Conservation (phyloP, 495 filamentous ascomycete genomes). For the Astrothelium macrocarpum region DNA sequence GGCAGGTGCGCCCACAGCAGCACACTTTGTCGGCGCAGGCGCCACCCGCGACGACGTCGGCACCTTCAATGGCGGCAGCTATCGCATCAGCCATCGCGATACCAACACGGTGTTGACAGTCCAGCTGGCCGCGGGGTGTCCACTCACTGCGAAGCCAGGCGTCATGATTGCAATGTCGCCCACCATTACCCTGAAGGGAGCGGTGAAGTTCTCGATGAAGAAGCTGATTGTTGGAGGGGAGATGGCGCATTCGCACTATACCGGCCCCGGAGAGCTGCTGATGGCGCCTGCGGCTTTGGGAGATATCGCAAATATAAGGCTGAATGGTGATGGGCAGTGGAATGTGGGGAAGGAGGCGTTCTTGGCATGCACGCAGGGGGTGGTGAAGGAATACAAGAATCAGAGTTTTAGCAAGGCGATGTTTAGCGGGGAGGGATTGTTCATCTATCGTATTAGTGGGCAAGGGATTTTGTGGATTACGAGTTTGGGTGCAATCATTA, state of each 20-base stretch:
- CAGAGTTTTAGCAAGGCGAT: slow-evolving; percentile 86
- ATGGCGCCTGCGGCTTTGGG: slow-evolving; percentile 72
- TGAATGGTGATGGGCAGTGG: slow-evolving; percentile 64
- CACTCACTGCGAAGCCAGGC: slow-evolving; percentile 70
- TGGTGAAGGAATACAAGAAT: slow-evolving; percentile 73
- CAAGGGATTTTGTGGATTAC: slow-evolving; percentile 76
- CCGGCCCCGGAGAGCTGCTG: slow-evolving; percentile 83
- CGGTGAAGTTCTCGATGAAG: slow-evolving; percentile 70
- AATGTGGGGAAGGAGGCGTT: slow-evolving; percentile 43
- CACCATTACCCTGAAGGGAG: slow-evolving; percentile 70
- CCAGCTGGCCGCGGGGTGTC: slow-evolving; percentile 82
- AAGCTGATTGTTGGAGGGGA: slow-evolving; percentile 77
- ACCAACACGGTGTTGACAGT: slow-evolving; percentile 82
- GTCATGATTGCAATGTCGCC: slow-evolving; percentile 94
- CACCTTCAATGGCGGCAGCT: slow-evolving; percentile 92
- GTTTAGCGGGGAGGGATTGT: slow-evolving; percentile 88
- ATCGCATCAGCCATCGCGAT: slow-evolving; percentile 86
- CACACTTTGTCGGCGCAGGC: slow-evolving; percentile 50
- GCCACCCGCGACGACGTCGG: slow-evolving; percentile 71
- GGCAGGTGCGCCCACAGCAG: slow-evolving; percentile 39
- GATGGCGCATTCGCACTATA: slow-evolving; percentile 69
- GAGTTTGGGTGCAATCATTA: slow-evolving; percentile 88
- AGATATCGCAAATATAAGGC: slow-evolving; percentile 71
- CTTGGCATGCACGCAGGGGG: slow-evolving; percentile 51
- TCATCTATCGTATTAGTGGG: slow-evolving; percentile 79